Base-by-base conservation (phyloP, 2,329 filamentous ascomycete genomes). In the Alternaria tenuissima region DNA sequence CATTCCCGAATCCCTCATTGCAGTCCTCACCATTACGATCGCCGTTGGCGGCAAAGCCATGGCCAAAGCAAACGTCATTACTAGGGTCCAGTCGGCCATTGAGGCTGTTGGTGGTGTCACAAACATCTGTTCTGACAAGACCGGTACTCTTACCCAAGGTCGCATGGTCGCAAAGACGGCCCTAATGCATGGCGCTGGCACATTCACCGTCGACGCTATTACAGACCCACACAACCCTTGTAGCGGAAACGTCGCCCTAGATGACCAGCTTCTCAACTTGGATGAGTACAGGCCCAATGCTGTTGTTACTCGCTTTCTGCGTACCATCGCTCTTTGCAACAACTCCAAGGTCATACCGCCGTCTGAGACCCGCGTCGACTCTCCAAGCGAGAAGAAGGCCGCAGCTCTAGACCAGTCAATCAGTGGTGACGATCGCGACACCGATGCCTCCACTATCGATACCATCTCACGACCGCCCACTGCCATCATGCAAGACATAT, bases 21-120 rank as follows among this genome's bases (percentile, higher is more conserved):
- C 88, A 5, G 88, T 90, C 3, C 77, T 90, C 30, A 90, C 88
- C 32, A 89, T 90, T 55, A 90, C 88, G 4, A 89, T 90, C 81
- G 75, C 78, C 4, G 77, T 79, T 16, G 78, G 78, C 46, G 78
- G 76, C 9, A 80, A 80, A 63, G 76, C 74, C 41, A 80, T 80
- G 78, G 78, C 76, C 26, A 76, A 73, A 39, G 73, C 76, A 44
- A 77, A 80, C 55, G 78, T 80, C 66, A 78, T 80, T 48, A 78
- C 78, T 30, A 69, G 78, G 52, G 78, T 79, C 16, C 70, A 78
- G 39, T 73, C 74, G 3, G 75, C 78, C 26, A 77, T 80, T 39
- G 78, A 80, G 56, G 78, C 78, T 34, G 72, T 80, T 4, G 78
- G 78, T 16, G 78, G 76, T 34, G 77, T 80, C n/a, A 80, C 78